Percentiles rank a stretch among this genome's conserved stretches.
Evolutionary conservation across 305 asterid species (phyloP).

Genomic region (Fraxinus sp.): DNA sequence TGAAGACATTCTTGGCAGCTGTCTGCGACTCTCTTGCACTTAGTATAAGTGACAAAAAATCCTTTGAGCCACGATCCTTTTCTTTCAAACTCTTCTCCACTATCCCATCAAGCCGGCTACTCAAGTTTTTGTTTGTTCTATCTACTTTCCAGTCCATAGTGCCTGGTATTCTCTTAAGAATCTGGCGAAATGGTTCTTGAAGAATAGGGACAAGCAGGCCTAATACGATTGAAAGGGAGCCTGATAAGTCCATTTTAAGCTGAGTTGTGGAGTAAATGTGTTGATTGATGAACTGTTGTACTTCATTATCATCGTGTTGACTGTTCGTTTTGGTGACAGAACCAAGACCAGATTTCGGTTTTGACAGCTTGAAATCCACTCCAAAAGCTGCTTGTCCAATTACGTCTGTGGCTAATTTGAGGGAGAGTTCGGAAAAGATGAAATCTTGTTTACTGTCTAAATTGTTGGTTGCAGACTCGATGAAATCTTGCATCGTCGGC

Average conservation of each 20-base stretch:
- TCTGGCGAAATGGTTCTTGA: constrained; percentile 86
- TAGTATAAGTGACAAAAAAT: constrained; percentile 72
- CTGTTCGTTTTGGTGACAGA: constrained; percentile 1
- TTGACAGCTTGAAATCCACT: constrained; percentile 81
- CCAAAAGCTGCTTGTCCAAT: constrained; percentile 94
- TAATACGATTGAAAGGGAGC: constrained; percentile 74
- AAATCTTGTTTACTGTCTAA: constrained; percentile 56
- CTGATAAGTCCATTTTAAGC: constrained; percentile 96
- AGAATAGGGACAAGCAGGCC: constrained; percentile 75
- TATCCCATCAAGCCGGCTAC: constrained; percentile 57
- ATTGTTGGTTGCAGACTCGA: constrained; percentile 54
- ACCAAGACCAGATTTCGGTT: constrained; percentile 33
- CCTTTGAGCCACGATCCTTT: constrained; percentile 47
- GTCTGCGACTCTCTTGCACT: constrained; percentile 60
- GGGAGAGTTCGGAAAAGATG: constrained; percentile 73
- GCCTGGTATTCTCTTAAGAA: constrained; percentile 79
- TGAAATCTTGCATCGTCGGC: constrained; percentile 81
- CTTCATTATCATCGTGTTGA: constrained; percentile 37
- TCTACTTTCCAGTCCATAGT: constrained; percentile 85
- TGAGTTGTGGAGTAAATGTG: constrained; percentile 87
- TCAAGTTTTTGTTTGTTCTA: constrained; percentile 55
- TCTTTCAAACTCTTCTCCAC: constrained; percentile 55
- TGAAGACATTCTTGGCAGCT: constrained; percentile 54
- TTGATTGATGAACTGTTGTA: constrained; percentile 71
- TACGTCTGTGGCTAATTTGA: constrained; percentile 80